Evolutionary conservation across 2,329 filamentous ascomycete species (phyloP).

Genomic region (Rhinocladiella mackenziei): DNA sequence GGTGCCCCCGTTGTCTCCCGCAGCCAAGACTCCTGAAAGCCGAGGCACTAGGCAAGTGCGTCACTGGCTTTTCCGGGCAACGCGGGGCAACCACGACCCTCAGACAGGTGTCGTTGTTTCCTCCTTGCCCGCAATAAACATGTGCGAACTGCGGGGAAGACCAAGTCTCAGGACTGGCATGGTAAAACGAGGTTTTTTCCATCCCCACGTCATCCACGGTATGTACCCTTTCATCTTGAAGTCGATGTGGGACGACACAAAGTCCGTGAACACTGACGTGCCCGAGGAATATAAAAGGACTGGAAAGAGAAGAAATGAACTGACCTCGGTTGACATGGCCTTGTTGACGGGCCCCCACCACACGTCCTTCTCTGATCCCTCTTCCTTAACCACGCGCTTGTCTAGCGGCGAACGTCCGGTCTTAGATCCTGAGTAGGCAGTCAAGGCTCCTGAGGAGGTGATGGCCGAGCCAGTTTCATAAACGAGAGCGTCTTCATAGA

Average conservation of each 20-base stretch:
- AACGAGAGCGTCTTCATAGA: slow-evolving; percentile 96
- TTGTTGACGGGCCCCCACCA: slow-evolving; percentile 99
- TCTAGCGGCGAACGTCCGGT: slow-evolving; percentile 94
- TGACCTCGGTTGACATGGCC: slow-evolving; percentile 94
- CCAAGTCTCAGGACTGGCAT: too few species aligned
- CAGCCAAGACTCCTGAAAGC: slow-evolving; percentile 15
- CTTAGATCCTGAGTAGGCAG: slow-evolving; percentile 96
- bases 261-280: too few species aligned
- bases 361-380: slow-evolving; percentile 80
- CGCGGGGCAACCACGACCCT: slow-evolving; percentile 14
- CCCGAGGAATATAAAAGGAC: slow-evolving; percentile 24
- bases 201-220: too few species aligned
- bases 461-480: slow-evolving; percentile 98
- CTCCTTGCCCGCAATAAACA: slow-evolving; percentile 10
- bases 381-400: slow-evolving; percentile 95
- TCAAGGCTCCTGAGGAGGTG: slow-evolving; percentile 89
- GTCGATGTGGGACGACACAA: too few species aligned
- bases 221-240: too few species aligned
- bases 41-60: slow-evolving; percentile 8
- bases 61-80: slow-evolving; percentile 18
- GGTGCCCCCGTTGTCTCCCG: slow-evolving; percentile 14
- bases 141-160: slow-evolving; percentile 18
- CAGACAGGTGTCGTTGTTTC: not conserved
- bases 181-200: slow-evolving; percentile 2
- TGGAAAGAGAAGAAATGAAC: slow-evolving; percentile 34